phyloP scores from a whole-genome alignment of 169 alveolate species.

The Pseudocohnilembus persalinus region DNA sequence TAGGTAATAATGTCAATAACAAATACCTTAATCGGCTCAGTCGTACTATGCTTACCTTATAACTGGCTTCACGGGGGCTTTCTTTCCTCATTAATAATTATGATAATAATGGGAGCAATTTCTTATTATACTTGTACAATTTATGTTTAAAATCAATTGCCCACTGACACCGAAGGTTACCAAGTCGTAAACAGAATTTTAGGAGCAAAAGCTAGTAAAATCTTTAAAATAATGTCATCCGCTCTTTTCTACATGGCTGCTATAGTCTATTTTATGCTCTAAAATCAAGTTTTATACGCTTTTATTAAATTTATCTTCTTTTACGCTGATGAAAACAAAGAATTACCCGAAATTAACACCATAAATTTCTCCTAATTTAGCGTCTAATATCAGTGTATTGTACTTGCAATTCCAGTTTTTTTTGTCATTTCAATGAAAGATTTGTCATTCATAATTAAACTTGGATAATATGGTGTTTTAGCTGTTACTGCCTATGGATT shows the following conservation, averaged over 20 bases:
- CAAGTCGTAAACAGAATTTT: conserved; percentile 4
- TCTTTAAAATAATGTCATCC: neutral
- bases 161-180: neutral
- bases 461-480: conserved; percentile 12
- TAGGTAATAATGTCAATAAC: conserved; percentile 6
- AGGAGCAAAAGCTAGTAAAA: conserved; percentile 6
- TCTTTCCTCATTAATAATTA: conserved; percentile 6
- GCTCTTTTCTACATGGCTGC: conserved; percentile 7
- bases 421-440: neutral
- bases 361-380: neutral
- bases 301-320: neutral
- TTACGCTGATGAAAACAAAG: neutral
- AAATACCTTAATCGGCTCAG: conserved; percentile 18
- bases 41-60: conserved; percentile 3
- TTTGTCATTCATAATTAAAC: conserved; percentile 12
- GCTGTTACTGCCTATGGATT: conserved; percentile 14
- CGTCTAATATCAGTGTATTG: neutral
- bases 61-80: conserved; percentile 8
- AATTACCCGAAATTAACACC: neutral
- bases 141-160: neutral
- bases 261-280: conserved; percentile 7
- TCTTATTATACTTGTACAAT: conserved; percentile 9
- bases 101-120: conserved; percentile 10
- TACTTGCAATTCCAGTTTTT: conserved; percentile 9
- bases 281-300: conserved; percentile 6